Evolutionary conservation across 164 flowering plant genomes (phyloP).

Genomic region (Magnolia sinica): DNA sequence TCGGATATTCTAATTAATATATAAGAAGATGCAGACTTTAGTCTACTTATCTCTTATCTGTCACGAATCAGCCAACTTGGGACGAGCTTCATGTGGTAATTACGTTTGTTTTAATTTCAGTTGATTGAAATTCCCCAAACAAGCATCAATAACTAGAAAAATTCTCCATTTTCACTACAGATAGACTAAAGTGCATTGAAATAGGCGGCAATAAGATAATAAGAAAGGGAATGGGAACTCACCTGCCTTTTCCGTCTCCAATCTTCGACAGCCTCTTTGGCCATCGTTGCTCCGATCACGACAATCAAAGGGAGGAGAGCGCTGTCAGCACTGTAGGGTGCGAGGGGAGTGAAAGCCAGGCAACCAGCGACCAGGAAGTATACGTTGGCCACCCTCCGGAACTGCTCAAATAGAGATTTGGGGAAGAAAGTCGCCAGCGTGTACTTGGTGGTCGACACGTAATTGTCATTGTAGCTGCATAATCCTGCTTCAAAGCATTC

Average conservation of each 20-base stretch:
- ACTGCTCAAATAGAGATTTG: slow-evolving; percentile 80
- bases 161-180: neutral
- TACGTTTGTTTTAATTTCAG: too few species aligned
- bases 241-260: slow-evolving; percentile 73
- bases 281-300: slow-evolving; percentile 74
- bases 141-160: too few species aligned
- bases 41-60: too few species aligned
- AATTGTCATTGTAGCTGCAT: slow-evolving; percentile 44
- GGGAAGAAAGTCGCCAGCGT: slow-evolving; percentile 67
- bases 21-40: too few species aligned
- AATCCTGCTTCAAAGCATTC: slow-evolving; percentile 40
- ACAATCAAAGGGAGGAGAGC: slow-evolving; percentile 57
- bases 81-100: too few species aligned
- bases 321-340: slow-evolving; percentile 64
- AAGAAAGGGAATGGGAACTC: slow-evolving; percentile 2
- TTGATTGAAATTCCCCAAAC: too few species aligned
- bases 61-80: too few species aligned
- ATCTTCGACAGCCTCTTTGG: slow-evolving; percentile 74
- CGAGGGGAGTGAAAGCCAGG: slow-evolving; percentile 60
- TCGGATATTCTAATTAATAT: neutral
- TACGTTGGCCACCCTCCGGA: slow-evolving; percentile 74
- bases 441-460: slow-evolving; percentile 75
- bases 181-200: neutral
- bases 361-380: slow-evolving; percentile 61
- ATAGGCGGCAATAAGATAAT: neutral